Evolutionary conservation across 2,329 filamentous ascomycete species (phyloP), one percentile per base, ranked within the genome.

Genomic region (Clarireedia hainanense): DNA sequence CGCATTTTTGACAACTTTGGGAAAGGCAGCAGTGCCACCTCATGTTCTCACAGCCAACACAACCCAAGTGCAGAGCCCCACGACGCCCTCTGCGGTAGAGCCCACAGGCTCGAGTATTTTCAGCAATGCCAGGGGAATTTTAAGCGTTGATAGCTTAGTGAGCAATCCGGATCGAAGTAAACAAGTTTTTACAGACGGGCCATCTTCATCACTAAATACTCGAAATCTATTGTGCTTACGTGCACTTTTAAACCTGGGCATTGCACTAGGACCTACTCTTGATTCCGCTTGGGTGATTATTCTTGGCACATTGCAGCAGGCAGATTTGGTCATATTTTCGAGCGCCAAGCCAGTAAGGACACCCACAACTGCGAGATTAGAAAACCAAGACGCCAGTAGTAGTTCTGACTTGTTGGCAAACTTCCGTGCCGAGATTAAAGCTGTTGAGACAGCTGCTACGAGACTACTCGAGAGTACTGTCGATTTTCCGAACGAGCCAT

Each of bases 171-270:
- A 89, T 36, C 81, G 79, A 52, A 78, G 78, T 54, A 75, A 84
- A 40, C 80, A 84, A 53, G 71, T 73, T 3, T 85, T 83, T 0
- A 69, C 81, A 5, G 87, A 89, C 70, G 64, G 72, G 27, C 67
- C 70, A 56, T 57, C 63, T 71, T 0, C 74, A 76, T 54, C 83
- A 3, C 76, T 97, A 7, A 96, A 90, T 61, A 92, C 91, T 2
- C 81, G 94, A 6, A 97, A 99, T 66, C 75, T 99, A 4, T 76
- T 97, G 1, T 99, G 94, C 65, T 75, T 99, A 45, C 79, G 95
- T 65, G 94, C 94, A 30, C 76, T 99, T 15, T 74, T 99, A n/a
- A 99, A 99, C 64, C 74, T 99, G 3, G 94, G 94, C 2, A 99
- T 97, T 65, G 94, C 94, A 2, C 74, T 99, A 1, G 94, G 94